Conservation (phyloP, 192 early-diverging fungal genomes). For the Mortierella alpina region DNA sequence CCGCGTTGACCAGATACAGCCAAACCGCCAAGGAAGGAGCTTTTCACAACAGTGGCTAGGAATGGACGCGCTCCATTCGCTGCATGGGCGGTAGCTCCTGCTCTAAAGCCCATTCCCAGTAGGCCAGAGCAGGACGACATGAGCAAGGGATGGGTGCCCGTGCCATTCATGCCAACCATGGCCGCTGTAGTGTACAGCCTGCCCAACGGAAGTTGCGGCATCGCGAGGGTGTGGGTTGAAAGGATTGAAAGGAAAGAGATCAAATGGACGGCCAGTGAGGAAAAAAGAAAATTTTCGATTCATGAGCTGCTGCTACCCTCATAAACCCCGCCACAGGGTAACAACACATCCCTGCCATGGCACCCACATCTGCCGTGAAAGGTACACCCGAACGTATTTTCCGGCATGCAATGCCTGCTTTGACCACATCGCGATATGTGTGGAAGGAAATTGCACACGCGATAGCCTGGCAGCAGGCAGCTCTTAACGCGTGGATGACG, state of each 20-base stretch:
- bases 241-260: not conserved
- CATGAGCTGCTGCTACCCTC: not conserved
- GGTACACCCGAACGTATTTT: too few relatives aligned
- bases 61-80: constrained; percentile 2
- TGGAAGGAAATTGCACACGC: too few relatives aligned
- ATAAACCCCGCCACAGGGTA: not conserved
- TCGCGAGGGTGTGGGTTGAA: not conserved
- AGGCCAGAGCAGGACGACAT: constrained; percentile 2
- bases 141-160: not conserved
- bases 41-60: constrained; percentile 4
- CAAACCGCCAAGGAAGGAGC: constrained; percentile 29
- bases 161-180: constrained; percentile 23
- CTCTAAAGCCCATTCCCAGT: constrained; percentile 5
- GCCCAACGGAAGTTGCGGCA: constrained; percentile 39
- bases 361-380: not conserved
- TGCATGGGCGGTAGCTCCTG: not conserved
- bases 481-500: too few relatives aligned
- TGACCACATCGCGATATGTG: too few relatives aligned
- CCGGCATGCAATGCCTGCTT: too few relatives aligned
- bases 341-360: not conserved
- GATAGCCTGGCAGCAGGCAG: too few relatives aligned
- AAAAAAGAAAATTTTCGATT: not conserved
- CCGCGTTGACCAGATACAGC: constrained; percentile 22
- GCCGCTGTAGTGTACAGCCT: constrained; percentile 22
- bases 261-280: not conserved